Conservation (phyloP, 805 yeast genomes). For the Candida saitoana region DNA sequence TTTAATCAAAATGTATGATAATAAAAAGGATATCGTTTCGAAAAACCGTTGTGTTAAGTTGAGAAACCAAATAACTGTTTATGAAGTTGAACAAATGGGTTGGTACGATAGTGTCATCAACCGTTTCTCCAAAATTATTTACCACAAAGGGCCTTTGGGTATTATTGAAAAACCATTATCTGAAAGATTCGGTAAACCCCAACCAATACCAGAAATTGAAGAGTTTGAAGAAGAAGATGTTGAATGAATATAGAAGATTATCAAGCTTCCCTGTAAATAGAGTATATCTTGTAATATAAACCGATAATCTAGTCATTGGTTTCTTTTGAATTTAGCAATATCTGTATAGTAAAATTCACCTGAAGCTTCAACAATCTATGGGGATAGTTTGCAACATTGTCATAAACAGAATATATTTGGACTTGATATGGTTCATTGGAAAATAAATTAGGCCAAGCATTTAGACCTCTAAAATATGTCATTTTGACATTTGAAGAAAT, state of each 20-base stretch:
- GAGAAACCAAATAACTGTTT: constrained; percentile 19
- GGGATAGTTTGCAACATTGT: too few species aligned
- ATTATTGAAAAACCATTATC: constrained; percentile 35
- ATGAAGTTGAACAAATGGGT: constrained; percentile 19
- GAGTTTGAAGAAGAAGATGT: constrained; percentile 41
- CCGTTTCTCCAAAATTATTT: constrained; percentile 35
- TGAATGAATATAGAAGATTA: constrained; percentile 20
- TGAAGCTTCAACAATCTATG: too few species aligned
- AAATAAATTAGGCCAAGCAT: too few species aligned
- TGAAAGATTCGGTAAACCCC: constrained; percentile 36
- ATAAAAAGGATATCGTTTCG: constrained; percentile 19
- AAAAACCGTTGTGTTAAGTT: constrained; percentile 26
- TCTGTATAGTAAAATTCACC: too few species aligned
- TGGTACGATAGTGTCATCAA: constrained; percentile 35
- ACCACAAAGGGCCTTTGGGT: constrained; percentile 40
- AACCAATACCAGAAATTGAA: constrained; percentile 32
- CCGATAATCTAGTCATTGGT: too few species aligned
- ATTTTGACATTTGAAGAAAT: too few species aligned
- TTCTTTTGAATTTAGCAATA: too few species aligned
- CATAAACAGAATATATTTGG: too few species aligned
- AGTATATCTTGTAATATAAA: not conserved
- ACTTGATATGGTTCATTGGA: too few species aligned
- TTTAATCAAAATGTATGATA: constrained; percentile 29
- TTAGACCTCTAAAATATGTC: too few species aligned
- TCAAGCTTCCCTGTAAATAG: constrained; percentile 1